These are phyloP conservation scores for Nelumbo lutea DNA, from an alignment of 164 flowering plant species.

Conservation along the genomic window DNA sequence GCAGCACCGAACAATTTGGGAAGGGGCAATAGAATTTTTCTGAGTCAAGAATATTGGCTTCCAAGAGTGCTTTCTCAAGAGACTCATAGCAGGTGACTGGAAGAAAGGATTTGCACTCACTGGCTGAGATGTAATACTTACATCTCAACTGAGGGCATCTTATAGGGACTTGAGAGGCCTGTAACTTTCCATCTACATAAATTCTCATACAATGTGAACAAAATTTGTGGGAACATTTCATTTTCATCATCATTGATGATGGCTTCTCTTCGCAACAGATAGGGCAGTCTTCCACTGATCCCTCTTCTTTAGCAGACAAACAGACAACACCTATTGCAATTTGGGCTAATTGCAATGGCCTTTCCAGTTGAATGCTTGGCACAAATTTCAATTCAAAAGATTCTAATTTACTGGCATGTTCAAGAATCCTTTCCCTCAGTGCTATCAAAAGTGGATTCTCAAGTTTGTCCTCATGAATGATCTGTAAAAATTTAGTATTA, in stretches of 20 bases:
- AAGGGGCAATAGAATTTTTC: slow-evolving; percentile 65
- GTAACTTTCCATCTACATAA: slow-evolving; percentile 60
- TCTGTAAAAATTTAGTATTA: slow-evolving; percentile 31
- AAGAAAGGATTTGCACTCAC: slow-evolving; percentile 71
- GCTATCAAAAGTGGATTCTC: slow-evolving; percentile 64
- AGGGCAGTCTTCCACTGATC: slow-evolving; percentile 46
- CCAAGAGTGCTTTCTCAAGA: slow-evolving; percentile 53
- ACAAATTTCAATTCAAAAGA: slow-evolving; percentile 46
- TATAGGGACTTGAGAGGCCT: slow-evolving; percentile 65
- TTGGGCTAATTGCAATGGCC: slow-evolving; percentile 55
- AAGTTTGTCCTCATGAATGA: slow-evolving; percentile 38
- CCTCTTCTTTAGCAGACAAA: slow-evolving; percentile 28
- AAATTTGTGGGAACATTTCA: slow-evolving; percentile 82
- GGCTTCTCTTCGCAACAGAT: slow-evolving; percentile 78
- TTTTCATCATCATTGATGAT: slow-evolving; percentile 47
- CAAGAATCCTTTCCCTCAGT: slow-evolving; percentile 58
- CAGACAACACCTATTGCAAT: slow-evolving; percentile 73
- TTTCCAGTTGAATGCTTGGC: slow-evolving; percentile 37
- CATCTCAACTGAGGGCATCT: slow-evolving; percentile 72
- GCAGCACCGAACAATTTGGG: slow-evolving; percentile 64
- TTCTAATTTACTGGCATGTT: slow-evolving; percentile 50
- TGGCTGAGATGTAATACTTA: slow-evolving; percentile 55
- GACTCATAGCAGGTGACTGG: slow-evolving; percentile 54
- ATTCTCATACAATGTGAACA: slow-evolving; percentile 80
- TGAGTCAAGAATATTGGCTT: slow-evolving; percentile 45